Percentiles rank a stretch among this genome's conserved stretches.
These are phyloP conservation scores for Globisporangium nodosum DNA, from an alignment of 352 stramenopile species.

Conservation along the genomic window DNA sequence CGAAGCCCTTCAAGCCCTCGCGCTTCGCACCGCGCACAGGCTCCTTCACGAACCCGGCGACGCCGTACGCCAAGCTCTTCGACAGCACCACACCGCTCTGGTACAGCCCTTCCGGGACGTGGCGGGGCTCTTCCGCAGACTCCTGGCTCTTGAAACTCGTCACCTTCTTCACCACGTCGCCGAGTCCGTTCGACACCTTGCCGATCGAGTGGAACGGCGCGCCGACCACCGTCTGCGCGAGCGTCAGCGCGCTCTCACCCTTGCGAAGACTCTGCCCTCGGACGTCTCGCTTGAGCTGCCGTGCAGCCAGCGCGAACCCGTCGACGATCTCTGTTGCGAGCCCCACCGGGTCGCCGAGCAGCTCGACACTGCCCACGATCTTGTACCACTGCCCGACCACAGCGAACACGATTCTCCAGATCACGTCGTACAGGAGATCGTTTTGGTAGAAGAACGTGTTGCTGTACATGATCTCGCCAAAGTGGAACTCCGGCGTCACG, in stretches of 20 bases:
- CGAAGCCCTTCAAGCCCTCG: constrained; percentile 75
- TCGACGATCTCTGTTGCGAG: constrained; percentile 84
- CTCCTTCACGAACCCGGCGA: constrained; percentile 78
- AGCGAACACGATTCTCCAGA: constrained; percentile 65
- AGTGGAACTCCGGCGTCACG: constrained; percentile 78
- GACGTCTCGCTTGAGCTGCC: constrained; percentile 80
- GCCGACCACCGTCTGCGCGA: constrained; percentile 78
- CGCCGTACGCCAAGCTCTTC: constrained; percentile 73
- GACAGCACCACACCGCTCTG: constrained; percentile 71
- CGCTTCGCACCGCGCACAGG: constrained; percentile 70
- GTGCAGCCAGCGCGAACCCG: constrained; percentile 70
- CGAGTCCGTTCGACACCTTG: constrained; percentile 81
- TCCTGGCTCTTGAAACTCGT: constrained; percentile 82
- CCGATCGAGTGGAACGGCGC: constrained; percentile 68
- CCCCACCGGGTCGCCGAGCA: constrained; percentile 78
- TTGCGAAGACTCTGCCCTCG: constrained; percentile 72
- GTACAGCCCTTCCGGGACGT: constrained; percentile 70
- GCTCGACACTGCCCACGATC: constrained; percentile 81
- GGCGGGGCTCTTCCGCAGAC: constrained; percentile 51
- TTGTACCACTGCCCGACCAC: constrained; percentile 87
- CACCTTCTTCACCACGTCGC: constrained; percentile 82
- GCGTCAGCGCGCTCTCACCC: constrained; percentile 72
- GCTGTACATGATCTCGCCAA: constrained; percentile 60
- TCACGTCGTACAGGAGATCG: constrained; percentile 70
- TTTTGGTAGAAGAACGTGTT: constrained; percentile 87